Base-by-base conservation (phyloP, 2,329 filamentous ascomycete species). In the Pseudogymnoascus sp. region DNA sequence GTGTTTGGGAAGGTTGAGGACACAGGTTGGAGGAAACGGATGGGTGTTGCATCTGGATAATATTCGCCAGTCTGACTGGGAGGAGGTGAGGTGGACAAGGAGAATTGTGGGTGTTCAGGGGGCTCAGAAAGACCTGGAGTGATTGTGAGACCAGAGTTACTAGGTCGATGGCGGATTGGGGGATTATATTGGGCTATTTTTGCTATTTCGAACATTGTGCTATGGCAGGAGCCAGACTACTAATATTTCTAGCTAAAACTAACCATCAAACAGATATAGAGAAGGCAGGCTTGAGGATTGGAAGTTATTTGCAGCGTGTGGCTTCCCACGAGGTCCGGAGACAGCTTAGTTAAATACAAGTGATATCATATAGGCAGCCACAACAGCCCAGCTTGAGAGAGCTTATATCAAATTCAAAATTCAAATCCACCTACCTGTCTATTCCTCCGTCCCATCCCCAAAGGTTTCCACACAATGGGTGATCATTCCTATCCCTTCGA, bases 21-120 rank as follows among this genome's bases (percentile, higher is more conserved):
- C 74, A 58, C 75, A 79, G 14, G 73, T 70, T 0, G 75, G 72
- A 60, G 77, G 58, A 19, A 65, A 49, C 23, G 65, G 69, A 7
- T 78, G 78, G 71, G 7, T 72, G 19, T 70, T 81, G 59, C 71
- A 75, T 7, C 73, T 84, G 4, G 69, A 80, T 62, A 82, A 77
- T 62, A 77, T 84, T 11, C 80, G 81, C 76, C 74, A 79, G 64
- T 80, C 79, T 2, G 77, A 73, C 33, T 82, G 78, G 79, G 81
- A 82, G 30, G 82, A 84, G 67, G 74, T 84, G n/a, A 72, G 75
- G 9, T 77, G 76, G 74, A 80, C 78, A 3, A 77, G 78, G 64
- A 55, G 49, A 8, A 55, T 55, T 33, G 25, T 33, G 5, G 49
- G 49, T 12, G n/a, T 55, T 12, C 28, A 33, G 3, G 49, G 33